These are phyloP conservation scores for Trichothecium roseum DNA, from an alignment of 2,329 filamentous ascomycete species.

Conservation along the genomic window DNA sequence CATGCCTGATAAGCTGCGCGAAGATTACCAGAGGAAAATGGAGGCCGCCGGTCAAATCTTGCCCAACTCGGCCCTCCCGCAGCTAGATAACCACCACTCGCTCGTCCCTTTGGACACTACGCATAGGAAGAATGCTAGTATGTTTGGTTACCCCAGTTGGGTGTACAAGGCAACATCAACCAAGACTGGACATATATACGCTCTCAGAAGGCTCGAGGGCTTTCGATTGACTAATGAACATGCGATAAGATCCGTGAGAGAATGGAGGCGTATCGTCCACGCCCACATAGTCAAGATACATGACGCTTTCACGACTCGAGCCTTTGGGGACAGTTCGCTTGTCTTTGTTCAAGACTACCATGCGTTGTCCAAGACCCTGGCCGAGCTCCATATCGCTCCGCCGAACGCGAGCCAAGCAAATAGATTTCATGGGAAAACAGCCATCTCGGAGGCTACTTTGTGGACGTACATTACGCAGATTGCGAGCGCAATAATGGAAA, in stretches of 20 bases:
- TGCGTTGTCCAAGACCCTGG: slow-evolving; percentile 79
- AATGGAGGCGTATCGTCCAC: slow-evolving; percentile 79
- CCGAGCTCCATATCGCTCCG: slow-evolving; percentile 62
- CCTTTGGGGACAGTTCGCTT: slow-evolving; percentile 89
- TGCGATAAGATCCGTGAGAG: slow-evolving; percentile 74
- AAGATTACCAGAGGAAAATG: slow-evolving; percentile 81
- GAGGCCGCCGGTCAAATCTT: slow-evolving; percentile 80
- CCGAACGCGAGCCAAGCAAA: slow-evolving; percentile 7
- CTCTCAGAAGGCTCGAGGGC: slow-evolving; percentile 75
- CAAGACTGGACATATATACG: slow-evolving; percentile 84
- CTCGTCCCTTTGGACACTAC: slow-evolving; percentile 80
- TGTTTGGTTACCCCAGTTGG: slow-evolving; percentile 87
- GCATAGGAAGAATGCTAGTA: slow-evolving; percentile 64
- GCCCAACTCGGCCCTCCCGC: slow-evolving; percentile 64
- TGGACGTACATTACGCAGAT: slow-evolving; percentile 94
- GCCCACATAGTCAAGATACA: slow-evolving; percentile 77
- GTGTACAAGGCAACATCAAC: slow-evolving; percentile 87
- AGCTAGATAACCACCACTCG: slow-evolving; percentile 83
- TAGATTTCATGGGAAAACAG: slow-evolving; percentile 22
- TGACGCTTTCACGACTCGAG: slow-evolving; percentile 86
- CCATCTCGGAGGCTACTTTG: slow-evolving; percentile 61
- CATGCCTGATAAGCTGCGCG: slow-evolving; percentile 72
- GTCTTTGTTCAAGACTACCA: slow-evolving; percentile 93
- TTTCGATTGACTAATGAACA: slow-evolving; percentile 84
- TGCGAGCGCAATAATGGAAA: slow-evolving; percentile 74